Evolutionary conservation across 176 grass and related monocot genomes (phyloP).

Genomic region (Saccharum officinarum): DNA sequence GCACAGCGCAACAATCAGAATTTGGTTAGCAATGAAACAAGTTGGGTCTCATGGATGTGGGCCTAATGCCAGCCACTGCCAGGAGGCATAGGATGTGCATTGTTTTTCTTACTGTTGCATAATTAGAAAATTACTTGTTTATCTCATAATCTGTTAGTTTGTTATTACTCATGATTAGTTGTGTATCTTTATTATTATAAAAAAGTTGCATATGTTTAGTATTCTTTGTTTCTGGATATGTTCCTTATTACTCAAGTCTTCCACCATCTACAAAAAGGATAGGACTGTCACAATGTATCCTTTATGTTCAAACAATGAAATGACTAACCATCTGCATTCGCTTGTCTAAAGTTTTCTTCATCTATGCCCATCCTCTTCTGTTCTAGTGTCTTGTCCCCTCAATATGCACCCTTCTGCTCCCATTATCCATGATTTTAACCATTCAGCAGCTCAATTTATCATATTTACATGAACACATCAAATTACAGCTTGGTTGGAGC

Average conservation of each 20-base stretch:
- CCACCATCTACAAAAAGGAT: background rate
- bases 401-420: background rate
- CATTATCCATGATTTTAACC: background rate
- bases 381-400: background rate
- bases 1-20: background rate
- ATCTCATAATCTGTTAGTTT: background rate
- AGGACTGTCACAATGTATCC: background rate
- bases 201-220: background rate
- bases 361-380: background rate
- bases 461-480: background rate
- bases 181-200: background rate
- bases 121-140: background rate
- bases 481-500: constrained; percentile 1
- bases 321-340: background rate
- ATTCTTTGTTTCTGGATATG: background rate
- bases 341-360: background rate
- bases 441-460: background rate
- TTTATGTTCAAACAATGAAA: background rate
- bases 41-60: background rate
- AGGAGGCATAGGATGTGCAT: background rate
- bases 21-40: background rate
- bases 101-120: background rate
- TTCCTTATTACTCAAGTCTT: background rate
- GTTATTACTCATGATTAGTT: background rate
- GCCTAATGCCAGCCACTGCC: background rate